Evolutionary conservation across 1,284 basidiomycete species (phyloP).

Genomic region (Cutaneotrichosporon dermatis): DNA sequence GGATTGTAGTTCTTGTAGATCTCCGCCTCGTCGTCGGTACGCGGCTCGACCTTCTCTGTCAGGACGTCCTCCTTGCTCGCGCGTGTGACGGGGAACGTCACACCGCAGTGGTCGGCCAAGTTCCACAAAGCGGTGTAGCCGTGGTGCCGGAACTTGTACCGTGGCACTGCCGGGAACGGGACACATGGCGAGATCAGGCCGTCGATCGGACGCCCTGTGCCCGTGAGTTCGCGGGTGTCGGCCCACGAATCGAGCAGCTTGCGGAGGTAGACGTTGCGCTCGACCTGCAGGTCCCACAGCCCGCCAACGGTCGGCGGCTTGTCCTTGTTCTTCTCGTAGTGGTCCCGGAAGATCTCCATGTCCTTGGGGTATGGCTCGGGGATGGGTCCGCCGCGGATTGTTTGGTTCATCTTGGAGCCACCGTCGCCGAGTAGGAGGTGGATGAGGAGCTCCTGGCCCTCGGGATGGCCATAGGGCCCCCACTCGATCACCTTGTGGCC

Average conservation of each 20-base stretch:
- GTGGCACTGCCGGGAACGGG: constrained; percentile 10
- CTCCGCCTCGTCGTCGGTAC: constrained; percentile 51
- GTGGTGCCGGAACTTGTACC: constrained; percentile 10
- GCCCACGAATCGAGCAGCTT: constrained; percentile 11
- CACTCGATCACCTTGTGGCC: constrained; percentile 58
- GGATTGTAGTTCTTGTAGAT: constrained; percentile 51
- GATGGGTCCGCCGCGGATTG: background rate
- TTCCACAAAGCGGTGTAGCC: constrained; percentile 20
- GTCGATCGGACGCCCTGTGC: constrained; percentile 18
- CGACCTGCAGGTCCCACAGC: constrained; percentile 17
- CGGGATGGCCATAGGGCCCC: constrained; percentile 17
- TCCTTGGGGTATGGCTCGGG: constrained; percentile 22
- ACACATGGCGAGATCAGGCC: constrained; percentile 14
- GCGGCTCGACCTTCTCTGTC: constrained; percentile 51
- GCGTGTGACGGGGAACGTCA: constrained; percentile 60
- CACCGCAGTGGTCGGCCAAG: constrained; percentile 57
- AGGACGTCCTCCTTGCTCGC: constrained; percentile 42
- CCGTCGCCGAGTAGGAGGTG: constrained; percentile 15
- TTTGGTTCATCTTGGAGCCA: constrained; percentile 3
- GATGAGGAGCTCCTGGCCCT: constrained; percentile 6
- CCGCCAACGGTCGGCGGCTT: constrained; percentile 6
- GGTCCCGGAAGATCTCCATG: constrained; percentile 5
- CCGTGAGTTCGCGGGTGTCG: constrained; percentile 5
- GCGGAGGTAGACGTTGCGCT: constrained; percentile 12
- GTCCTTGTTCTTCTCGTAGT: constrained; percentile 9